A percentile compares a stretch with the other conserved stretches of the same genome.
Evolutionary conservation across 805 yeast species (phyloP).

Genomic region (Schwanniomyces polymorphus): DNA sequence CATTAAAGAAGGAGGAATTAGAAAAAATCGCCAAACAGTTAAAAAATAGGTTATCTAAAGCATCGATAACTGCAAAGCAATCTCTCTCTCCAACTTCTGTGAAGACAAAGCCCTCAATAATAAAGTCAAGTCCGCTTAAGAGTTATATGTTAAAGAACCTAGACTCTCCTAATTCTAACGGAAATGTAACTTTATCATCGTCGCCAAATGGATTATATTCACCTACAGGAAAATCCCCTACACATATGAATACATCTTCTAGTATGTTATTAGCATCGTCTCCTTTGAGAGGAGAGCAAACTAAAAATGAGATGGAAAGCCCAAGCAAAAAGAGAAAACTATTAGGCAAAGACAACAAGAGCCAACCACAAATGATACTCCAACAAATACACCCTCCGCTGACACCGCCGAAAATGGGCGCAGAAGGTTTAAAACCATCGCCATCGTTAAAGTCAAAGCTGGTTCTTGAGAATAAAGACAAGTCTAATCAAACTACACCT

Average conservation of each 20-base stretch:
- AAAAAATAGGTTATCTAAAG: constrained; percentile 40
- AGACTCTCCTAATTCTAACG: constrained; percentile 16
- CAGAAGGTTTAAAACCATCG: constrained; percentile 24
- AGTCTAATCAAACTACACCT: constrained; percentile 27
- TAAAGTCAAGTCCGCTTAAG: constrained; percentile 28
- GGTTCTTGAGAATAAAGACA: not conserved
- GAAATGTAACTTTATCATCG: constrained; percentile 19
- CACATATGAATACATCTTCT: constrained; percentile 36
- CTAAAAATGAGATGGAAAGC: constrained; percentile 20
- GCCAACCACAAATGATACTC: constrained; percentile 26
- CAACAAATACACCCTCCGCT: constrained; percentile 26
- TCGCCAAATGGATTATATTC: constrained; percentile 34
- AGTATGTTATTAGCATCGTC: constrained; percentile 35
- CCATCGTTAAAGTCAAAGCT: constrained; percentile 20
- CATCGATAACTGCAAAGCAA: constrained; percentile 45
- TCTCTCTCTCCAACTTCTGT: constrained; percentile 17
- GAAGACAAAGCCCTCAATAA: constrained; percentile 4
- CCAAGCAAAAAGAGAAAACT: constrained; percentile 28
- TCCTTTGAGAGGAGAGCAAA: constrained; percentile 23
- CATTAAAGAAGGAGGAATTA: constrained; percentile 43
- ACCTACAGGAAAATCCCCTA: constrained; percentile 40
- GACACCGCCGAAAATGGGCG: constrained; percentile 21
- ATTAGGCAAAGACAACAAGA: constrained; percentile 9
- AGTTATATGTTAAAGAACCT: constrained; percentile 25
- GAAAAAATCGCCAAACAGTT: constrained; percentile 45